A percentile compares a stretch with the other conserved stretches of the same genome.
These are phyloP conservation scores for Volvox africanus DNA, from an alignment of 139 green algal genomes.

Conservation along the genomic window DNA sequence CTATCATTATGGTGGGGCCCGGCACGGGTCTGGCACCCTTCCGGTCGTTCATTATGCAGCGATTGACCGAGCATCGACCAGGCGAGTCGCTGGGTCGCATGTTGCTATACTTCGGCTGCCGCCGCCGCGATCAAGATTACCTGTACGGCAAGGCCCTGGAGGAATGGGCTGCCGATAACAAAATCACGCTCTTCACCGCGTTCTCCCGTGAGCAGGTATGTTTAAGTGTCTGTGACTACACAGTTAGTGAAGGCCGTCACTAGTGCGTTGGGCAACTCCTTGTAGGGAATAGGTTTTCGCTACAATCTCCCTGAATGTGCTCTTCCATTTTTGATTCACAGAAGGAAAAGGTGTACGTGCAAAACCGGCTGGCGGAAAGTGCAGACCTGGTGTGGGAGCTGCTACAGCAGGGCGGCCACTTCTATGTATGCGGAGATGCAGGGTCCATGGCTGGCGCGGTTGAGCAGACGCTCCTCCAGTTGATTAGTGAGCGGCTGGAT, in stretches of 20 bases:
- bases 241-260: too few relatives aligned
- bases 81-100: conserved; percentile 48
- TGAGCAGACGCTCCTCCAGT: conserved; percentile 60
- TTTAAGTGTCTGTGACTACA: too few relatives aligned
- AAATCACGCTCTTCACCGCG: conserved; percentile 81
- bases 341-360: conserved; percentile 92
- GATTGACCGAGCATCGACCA: conserved; percentile 57
- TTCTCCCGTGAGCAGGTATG: conserved; percentile 85
- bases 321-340: background rate
- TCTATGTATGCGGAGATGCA: conserved; percentile 95
- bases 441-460: conserved; percentile 82
- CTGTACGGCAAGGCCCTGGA: conserved; percentile 84
- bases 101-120: conserved; percentile 92
- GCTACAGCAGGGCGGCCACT: conserved; percentile 78
- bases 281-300: too few relatives aligned
- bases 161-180: conserved; percentile 70
- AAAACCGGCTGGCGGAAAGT: conserved; percentile 85
- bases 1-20: conserved; percentile 94
- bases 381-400: conserved; percentile 79
- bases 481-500: conserved; percentile 13
- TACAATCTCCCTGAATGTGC: background rate
- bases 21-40: conserved; percentile 94
- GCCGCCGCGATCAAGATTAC: conserved; percentile 86
- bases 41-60: conserved; percentile 87
- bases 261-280: too few relatives aligned